Evolutionary conservation across 129 eudicot species (phyloP).

Genomic region (Lonicera japonica): DNA sequence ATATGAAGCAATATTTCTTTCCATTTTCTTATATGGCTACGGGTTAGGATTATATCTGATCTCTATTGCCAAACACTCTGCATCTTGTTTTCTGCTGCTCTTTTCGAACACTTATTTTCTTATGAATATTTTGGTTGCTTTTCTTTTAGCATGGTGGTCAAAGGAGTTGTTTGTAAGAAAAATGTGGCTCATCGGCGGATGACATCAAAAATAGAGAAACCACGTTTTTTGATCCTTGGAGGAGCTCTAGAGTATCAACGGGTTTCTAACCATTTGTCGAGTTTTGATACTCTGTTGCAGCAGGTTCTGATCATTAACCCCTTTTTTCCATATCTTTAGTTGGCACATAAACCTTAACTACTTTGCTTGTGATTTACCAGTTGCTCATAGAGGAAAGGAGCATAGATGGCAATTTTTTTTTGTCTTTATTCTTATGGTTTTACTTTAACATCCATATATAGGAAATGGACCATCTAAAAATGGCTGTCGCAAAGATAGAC

Average conservation of each 20-base stretch:
- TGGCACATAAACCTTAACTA: not conserved
- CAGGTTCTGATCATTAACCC: constrained; percentile 47
- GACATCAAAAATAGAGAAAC: constrained; percentile 77
- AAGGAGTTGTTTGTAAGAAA: constrained; percentile 96
- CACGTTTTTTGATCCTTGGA: constrained; percentile 81
- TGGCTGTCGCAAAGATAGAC: constrained; percentile 97
- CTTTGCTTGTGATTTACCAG: not conserved
- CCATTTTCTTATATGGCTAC: not conserved
- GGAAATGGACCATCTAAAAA: constrained; percentile 98
- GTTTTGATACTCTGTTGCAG: constrained; percentile 91
- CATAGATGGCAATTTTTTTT: not conserved
- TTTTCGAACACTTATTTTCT: constrained; percentile 1
- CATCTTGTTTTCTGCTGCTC: not conserved
- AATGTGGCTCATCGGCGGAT: constrained; percentile 97
- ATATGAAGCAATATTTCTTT: not conserved
- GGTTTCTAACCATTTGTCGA: constrained; percentile 82
- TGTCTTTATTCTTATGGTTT: constrained; percentile 6
- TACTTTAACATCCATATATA: constrained; percentile 18
- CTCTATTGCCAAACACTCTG: not conserved
- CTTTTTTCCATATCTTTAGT: not conserved
- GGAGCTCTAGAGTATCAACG: constrained; percentile 99
- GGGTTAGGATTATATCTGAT: not conserved
- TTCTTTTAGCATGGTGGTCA: constrained; percentile 52
- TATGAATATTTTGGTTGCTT: constrained; percentile 3
- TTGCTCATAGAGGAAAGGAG: not conserved